Evolutionary conservation across 768 basidiomycete genomes (phyloP).

Genomic region (Suillus brevipes): DNA sequence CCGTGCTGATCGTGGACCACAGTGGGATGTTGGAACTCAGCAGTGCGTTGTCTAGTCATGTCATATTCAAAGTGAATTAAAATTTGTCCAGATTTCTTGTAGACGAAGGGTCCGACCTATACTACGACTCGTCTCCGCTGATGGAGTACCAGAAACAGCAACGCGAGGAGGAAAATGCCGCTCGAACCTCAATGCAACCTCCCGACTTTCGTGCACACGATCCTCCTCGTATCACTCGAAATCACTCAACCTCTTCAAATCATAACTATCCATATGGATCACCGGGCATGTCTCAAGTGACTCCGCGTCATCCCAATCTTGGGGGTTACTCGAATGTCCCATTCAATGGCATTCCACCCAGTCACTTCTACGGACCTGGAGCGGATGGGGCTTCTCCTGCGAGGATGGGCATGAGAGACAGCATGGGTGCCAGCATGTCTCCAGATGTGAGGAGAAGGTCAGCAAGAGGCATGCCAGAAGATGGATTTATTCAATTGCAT

Average conservation of each 20-base stretch:
- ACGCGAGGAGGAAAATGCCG: slow-evolving; percentile 30
- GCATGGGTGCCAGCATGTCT: slow-evolving; percentile 34
- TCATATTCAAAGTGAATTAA: background rate
- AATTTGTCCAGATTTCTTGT: slow-evolving; percentile 63
- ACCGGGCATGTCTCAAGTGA: slow-evolving; percentile 12
- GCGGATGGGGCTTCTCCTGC: slow-evolving; percentile 24
- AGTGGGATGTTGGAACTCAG: slow-evolving; percentile 87
- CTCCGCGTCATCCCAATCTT: slow-evolving; percentile 32
- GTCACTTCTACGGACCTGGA: slow-evolving; percentile 43
- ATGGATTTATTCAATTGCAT: slow-evolving; percentile 35
- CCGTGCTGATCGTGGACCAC: slow-evolving; percentile 78
- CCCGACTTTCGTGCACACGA: slow-evolving; percentile 34
- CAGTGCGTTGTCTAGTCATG: slow-evolving; percentile 50
- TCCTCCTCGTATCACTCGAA: slow-evolving; percentile 33
- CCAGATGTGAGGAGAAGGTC: slow-evolving; percentile 34
- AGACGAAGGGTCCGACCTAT: slow-evolving; percentile 69
- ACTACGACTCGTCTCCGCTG: slow-evolving; percentile 69
- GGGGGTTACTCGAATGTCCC: slow-evolving; percentile 23
- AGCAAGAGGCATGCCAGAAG: slow-evolving; percentile 32
- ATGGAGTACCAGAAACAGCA: slow-evolving; percentile 48
- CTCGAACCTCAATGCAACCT: slow-evolving; percentile 32
- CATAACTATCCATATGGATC: slow-evolving; percentile 31
- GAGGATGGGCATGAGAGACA: slow-evolving; percentile 32
- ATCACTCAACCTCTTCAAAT: slow-evolving; percentile 30
- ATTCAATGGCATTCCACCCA: slow-evolving; percentile 38